Base-by-base conservation (phyloP, 208 protist species). In the Trypanosoma rangeli region DNA sequence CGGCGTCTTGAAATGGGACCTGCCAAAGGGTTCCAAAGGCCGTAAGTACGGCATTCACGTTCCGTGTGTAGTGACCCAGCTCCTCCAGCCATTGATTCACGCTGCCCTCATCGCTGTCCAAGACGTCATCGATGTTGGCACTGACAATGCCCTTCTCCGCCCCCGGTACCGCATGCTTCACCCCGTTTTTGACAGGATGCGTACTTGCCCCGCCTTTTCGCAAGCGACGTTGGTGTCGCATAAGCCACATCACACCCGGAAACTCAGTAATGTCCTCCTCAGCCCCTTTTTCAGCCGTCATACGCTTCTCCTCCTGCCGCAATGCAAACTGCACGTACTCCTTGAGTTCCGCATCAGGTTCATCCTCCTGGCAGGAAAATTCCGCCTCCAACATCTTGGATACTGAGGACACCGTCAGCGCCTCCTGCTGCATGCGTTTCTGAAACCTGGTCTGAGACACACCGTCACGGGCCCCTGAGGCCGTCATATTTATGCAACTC, bases 1-100 rank as follows among this genome's bases (percentile, higher is more conserved):
- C 16, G 18, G 22, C 4, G 42, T 77, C 72, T 50, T 77, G 57
- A 64, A 77, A 77, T 22, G 60, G n/a, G 7, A 31, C 63, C n/a
- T 57, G 75, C 58, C 68, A 87, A 22, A 66, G 54, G n/a, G 71
- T 71, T 15, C 86, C 86, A 60, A 94, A 79, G 3, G 86, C 58
- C 31, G 82, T 65, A 52, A 92, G 78, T n/a, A 92, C 71, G 67
- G 74, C 87, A 46, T 69, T 68, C 37, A 94, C 85, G 73, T 92
- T 90, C 50, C 78, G 86, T 50, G 72, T 62, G 62, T 94, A 86
- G 39, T 83, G 78, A 63, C 80, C 76, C 49, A 86, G 82, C 54
- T 88, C 82, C 66, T 67, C 58, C 24, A 84, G 26, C 22, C 50
- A 64, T 18, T 63, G 50, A 22, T 56, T 65, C 18, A 72, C 68